Evolutionary conservation across 202 grass and related monocot genomes (phyloP), one percentile per base, ranked within the genome.

Genomic region (Zizania palustris): DNA sequence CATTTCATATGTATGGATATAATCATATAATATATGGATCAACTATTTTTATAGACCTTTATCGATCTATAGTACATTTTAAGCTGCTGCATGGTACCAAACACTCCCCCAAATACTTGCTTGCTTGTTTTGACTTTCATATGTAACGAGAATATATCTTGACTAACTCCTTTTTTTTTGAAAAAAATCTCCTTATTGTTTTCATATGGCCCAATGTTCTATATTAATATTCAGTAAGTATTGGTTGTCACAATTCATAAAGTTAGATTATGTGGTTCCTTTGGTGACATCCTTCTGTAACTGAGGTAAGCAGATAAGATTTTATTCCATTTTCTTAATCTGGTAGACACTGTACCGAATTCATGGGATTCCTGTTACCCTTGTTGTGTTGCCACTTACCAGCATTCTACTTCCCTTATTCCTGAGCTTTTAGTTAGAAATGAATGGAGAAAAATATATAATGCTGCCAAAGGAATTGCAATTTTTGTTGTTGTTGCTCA

Each of bases 61-160:
- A 28, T 59, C 71, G 9, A n/a, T 34, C 22, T 58, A 45, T 65
- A 57, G 28, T 19, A 22, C 51, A 21, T 3, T 73, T 11, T 39
- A 78, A 46, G 33, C 36, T 67, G 14, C 41, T 19, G 12, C 44
- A 46, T 71, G 39, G 16, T 72, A 18, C 46, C 4, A 18, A 54
- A 42, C 15, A 28, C 45, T 72, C 48, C 0, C 50, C 46, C 37
- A 60, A 18, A 49, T 53, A 9, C 22, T 81, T 72, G 19, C 6
- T 81, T 72, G 37, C 36, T 28, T 35, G 59, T 72, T 72, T 35
- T 60, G 16, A 54, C 44, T 15, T 69, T 69, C 33, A 67, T 33
- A 7, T 50, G 55, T 71, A 44, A 60, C 66, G 66, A 40, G 49
- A 55, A 9, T 49, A n/a, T 11, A 10, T 1, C 0, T 36, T 68